These are phyloP conservation scores for Cornus suecica DNA, from an alignment of 148 eudicot species.

Conservation along the genomic window DNA sequence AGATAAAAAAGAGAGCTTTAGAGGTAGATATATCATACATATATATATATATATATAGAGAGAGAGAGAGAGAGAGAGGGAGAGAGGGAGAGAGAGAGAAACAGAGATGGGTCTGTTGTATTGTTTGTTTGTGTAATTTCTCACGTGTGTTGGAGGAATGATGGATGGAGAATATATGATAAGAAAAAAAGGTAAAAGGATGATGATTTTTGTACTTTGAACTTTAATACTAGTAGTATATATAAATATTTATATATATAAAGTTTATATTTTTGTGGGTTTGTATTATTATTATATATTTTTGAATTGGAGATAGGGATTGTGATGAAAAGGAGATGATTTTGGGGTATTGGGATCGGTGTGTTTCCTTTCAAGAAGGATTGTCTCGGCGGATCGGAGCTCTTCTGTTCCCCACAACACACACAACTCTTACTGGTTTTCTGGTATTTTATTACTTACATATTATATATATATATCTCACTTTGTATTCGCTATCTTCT, in stretches of 20 bases:
- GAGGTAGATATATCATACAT: no score
- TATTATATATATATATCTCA: constrained; percentile 3
- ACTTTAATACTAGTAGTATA: not conserved
- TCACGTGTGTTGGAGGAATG: constrained; percentile 38
- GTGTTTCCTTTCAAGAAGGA: constrained; percentile 17
- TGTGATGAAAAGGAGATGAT: not conserved
- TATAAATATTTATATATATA: not conserved
- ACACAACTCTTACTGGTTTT: constrained; percentile 37
- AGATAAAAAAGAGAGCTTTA: constrained; percentile 13
- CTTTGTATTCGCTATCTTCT: constrained; percentile 10
- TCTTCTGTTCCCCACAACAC: constrained; percentile 41
- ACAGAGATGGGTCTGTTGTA: constrained; percentile 10
- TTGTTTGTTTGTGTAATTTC: constrained; percentile 15
- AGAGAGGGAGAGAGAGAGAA: constrained; percentile 26
- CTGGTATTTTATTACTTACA: constrained; percentile 25
- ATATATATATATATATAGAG: no score
- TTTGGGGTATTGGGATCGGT: constrained; percentile 35
- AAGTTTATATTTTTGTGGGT: constrained; percentile 12
- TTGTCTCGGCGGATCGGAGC: constrained; percentile 30
- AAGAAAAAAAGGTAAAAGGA: constrained; percentile 19
- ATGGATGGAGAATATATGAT: constrained; percentile 19
- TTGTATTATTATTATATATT: not conserved
- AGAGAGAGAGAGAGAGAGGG: no score
- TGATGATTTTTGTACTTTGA: constrained; percentile 35
- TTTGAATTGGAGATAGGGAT: not conserved